Conservation (phyloP, 164 flowering plant species). For the Vitis labrusca region DNA sequence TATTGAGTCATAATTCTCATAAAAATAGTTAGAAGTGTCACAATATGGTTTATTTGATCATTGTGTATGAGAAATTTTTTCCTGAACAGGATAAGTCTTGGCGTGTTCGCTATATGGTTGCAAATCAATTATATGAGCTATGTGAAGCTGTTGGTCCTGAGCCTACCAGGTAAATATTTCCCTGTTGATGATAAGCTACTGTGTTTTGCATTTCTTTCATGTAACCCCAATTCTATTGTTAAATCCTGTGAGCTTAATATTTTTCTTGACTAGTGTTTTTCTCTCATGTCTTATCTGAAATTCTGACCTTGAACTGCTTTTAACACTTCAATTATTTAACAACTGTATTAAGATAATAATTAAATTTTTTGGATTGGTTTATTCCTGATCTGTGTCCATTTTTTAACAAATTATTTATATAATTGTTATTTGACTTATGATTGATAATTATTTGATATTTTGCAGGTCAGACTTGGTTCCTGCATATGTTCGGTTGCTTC, state of each 20-base stretch:
- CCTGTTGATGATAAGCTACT: background rate
- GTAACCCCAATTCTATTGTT: background rate
- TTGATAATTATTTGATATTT: conserved; percentile 10
- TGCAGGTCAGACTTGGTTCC: conserved; percentile 88
- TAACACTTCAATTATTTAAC: no score
- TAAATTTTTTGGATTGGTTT: no score
- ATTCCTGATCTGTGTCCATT: background rate
- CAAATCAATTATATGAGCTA: conserved; percentile 92
- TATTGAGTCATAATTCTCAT: background rate
- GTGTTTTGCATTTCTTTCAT: background rate
- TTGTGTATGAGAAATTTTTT: conserved; percentile 5
- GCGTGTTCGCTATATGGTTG: conserved; percentile 99
- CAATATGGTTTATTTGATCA: background rate
- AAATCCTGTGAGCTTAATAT: background rate
- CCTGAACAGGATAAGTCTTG: conserved; percentile 86
- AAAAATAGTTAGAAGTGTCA: background rate
- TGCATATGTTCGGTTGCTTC: conserved; percentile 91
- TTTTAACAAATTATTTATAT: background rate
- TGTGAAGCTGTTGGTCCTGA: conserved; percentile 99
- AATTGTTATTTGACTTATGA: background rate
- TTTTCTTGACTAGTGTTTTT: background rate
- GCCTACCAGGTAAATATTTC: conserved; percentile 65
- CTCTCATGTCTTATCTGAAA: background rate
- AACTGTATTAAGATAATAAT: no score
- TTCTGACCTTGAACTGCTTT: no score